These are phyloP conservation scores for Pichia sp. DNA, from an alignment of 1,139 yeast species.

Conservation along the genomic window DNA sequence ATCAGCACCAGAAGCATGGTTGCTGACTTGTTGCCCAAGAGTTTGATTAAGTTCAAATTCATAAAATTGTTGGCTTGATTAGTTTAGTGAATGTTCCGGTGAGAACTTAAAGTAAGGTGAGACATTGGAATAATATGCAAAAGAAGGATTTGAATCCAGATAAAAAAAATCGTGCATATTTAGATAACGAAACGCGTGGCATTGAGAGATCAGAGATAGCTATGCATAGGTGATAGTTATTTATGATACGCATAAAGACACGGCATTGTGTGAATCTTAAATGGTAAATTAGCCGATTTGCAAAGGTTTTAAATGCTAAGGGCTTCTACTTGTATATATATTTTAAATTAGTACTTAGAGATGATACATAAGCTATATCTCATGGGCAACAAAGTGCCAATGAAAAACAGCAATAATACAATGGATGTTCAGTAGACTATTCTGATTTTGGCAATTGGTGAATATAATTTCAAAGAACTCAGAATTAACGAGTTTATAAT, in stretches of 20 bases:
- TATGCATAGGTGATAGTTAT: neutral
- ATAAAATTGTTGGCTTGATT: neutral
- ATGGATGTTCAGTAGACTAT: neutral
- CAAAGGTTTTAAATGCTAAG: neutral
- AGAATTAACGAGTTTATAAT: neutral
- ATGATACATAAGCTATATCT: neutral
- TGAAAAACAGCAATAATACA: neutral
- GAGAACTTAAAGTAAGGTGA: neutral
- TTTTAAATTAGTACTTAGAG: neutral
- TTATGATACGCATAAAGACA: neutral
- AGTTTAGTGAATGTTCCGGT: neutral
- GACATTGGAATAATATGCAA: neutral
- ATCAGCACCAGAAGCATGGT: neutral
- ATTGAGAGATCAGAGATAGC: neutral
- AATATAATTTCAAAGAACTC: neutral
- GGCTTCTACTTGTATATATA: neutral
- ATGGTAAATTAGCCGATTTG: neutral
- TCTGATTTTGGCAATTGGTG: neutral
- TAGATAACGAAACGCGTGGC: neutral
- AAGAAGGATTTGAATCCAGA: neutral
- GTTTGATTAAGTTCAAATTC: slow-evolving; percentile 1
- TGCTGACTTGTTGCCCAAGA: slow-evolving; percentile 3
- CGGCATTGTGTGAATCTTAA: neutral
- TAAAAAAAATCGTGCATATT: too few relatives aligned
- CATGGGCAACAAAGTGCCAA: neutral